These are phyloP conservation scores for Beta vulgaris DNA, from an alignment of 148 eudicot genomes.

Conservation along the genomic window DNA sequence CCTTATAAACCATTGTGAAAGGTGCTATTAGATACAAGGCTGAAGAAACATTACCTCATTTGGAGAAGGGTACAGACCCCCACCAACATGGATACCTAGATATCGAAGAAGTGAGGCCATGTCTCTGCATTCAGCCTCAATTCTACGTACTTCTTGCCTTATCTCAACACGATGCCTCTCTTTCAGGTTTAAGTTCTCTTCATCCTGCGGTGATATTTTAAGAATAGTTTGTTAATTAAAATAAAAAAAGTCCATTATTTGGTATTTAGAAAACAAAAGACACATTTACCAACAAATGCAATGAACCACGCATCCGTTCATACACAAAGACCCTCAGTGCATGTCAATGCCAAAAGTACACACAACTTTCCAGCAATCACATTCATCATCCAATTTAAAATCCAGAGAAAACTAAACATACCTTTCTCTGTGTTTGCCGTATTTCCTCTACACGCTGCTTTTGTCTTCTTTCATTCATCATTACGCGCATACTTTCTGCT, in stretches of 20 bases:
- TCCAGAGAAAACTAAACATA: conserved; percentile 16
- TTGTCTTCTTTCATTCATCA: conserved; percentile 88
- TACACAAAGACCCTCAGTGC: not conserved
- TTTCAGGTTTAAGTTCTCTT: conserved; percentile 65
- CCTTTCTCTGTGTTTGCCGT: conserved; percentile 76
- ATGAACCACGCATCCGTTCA: not conserved
- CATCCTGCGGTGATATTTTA: conserved; percentile 44
- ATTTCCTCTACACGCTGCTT: conserved; percentile 82
- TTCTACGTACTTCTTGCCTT: conserved; percentile 43
- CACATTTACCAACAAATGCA: not conserved
- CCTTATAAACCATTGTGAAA: not conserved
- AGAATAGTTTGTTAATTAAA: not conserved
- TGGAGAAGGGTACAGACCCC: conserved; percentile 38
- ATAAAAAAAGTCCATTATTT: not conserved
- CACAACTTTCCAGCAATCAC: not conserved
- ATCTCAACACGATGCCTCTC: conserved; percentile 59
- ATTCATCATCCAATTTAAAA: not conserved
- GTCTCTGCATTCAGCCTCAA: conserved; percentile 48
- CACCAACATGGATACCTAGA: conserved; percentile 52
- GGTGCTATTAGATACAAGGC: not conserved
- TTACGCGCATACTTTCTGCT: conserved; percentile 71
- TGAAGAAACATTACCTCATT: conserved; percentile 46
- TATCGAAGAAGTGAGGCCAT: conserved; percentile 67
- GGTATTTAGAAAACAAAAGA: not conserved
- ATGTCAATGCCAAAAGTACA: not conserved